These are phyloP conservation scores for Saccharomyces uvarum DNA, from an alignment of 1,139 yeast species.

Conservation along the genomic window DNA sequence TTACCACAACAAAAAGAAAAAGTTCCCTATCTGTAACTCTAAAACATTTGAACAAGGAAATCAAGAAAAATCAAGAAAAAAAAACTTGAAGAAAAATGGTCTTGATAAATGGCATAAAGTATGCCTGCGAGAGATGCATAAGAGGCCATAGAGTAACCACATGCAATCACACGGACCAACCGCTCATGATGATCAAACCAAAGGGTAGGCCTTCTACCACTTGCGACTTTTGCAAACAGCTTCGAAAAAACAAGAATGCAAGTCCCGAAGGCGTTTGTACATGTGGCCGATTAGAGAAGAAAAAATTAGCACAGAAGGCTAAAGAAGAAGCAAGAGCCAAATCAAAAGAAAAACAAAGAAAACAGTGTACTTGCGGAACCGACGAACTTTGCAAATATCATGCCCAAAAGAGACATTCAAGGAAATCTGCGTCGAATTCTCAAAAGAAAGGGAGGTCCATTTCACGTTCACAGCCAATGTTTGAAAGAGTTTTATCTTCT, in stretches of 20 bases:
- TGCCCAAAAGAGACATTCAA: slow-evolving; percentile 11
- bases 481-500: slow-evolving; percentile 12
- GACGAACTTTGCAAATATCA: slow-evolving; percentile 22
- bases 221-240: slow-evolving; percentile 79
- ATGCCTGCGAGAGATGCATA: slow-evolving; percentile 93
- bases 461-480: slow-evolving; percentile 1
- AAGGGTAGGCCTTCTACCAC: slow-evolving; percentile 94
- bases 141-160: slow-evolving; percentile 94
- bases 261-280: slow-evolving; percentile 57
- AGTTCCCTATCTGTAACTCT: background rate
- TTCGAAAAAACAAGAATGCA: slow-evolving; percentile 59
- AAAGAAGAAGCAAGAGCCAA: slow-evolving; percentile 37
- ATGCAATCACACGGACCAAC: slow-evolving; percentile 87
- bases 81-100: slow-evolving; percentile 48
- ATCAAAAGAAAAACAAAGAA: slow-evolving; percentile 33
- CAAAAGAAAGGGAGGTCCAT: background rate
- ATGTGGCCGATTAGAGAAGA: slow-evolving; percentile 50
- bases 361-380: slow-evolving; percentile 46
- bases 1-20: background rate
- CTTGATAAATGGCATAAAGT: slow-evolving; percentile 80
- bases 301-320: slow-evolving; percentile 32
- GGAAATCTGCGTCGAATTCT: slow-evolving; percentile 3
- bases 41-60: background rate
- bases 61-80: background rate
- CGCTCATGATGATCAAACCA: slow-evolving; percentile 85